These are phyloP conservation scores for Monosporascus sp. DNA, from an alignment of 2,329 filamentous ascomycete species.

Conservation along the genomic window DNA sequence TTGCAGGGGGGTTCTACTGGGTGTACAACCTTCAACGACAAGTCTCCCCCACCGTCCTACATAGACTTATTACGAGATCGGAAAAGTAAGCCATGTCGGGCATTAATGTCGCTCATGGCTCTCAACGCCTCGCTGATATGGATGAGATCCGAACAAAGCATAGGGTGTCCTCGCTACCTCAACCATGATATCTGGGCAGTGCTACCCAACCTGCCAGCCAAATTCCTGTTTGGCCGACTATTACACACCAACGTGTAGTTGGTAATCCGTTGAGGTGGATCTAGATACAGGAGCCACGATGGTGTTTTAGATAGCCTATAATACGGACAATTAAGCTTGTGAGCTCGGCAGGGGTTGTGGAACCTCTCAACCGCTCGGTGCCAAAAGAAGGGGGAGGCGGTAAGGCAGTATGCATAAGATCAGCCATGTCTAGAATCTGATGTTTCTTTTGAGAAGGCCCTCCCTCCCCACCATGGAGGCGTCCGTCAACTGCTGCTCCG, in stretches of 20 bases:
- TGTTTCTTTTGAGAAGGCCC: neutral
- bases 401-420: conserved; percentile 5
- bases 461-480: neutral
- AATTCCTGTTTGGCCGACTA: no score
- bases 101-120: no score
- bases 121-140: neutral
- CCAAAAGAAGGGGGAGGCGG: conserved; percentile 9
- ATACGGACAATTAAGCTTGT: conserved; percentile 4
- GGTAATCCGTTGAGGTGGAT: no score
- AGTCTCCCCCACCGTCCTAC: no score
- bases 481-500: conserved; percentile 4
- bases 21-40: no score
- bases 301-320: neutral
- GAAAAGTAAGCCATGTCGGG: neutral
- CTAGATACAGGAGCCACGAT: no score
- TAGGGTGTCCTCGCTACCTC: no score
- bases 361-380: neutral
- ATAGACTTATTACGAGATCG: neutral
- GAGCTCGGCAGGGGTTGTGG: neutral
- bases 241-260: no score
- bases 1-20: conserved; percentile 2
- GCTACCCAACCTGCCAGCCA: no score
- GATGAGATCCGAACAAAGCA: no score
- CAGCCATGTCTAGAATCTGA: no score
- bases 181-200: no score